Conservation (phyloP, 1,139 yeast species). For the Taiozyma onychis region DNA sequence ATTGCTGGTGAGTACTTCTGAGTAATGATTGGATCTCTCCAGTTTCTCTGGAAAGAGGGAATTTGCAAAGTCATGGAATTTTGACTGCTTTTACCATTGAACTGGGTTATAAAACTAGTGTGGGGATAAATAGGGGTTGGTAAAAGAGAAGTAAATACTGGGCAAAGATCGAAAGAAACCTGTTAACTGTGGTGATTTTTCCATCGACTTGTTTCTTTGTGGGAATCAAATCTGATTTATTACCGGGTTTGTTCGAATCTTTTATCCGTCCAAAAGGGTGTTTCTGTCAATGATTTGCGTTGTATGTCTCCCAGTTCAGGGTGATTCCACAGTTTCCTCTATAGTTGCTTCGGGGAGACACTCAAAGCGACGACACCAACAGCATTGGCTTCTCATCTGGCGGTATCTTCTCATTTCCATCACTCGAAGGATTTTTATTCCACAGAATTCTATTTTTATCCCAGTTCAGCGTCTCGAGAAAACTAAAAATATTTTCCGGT, state of each 20-base stretch:
- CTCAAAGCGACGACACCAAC: not conserved
- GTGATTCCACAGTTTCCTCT: too few relatives aligned
- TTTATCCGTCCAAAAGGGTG: not conserved
- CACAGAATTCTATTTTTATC: not conserved
- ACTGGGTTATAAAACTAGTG: not conserved
- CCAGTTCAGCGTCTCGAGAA: not conserved
- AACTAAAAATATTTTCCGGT: not conserved
- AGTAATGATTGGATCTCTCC: not conserved
- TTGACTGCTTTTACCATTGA: not conserved
- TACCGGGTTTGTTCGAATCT: not conserved
- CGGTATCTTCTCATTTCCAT: not conserved
- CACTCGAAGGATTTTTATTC: not conserved
- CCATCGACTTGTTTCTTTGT: too few relatives aligned
- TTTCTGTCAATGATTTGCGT: not conserved
- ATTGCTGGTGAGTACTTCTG: conserved; percentile 40
- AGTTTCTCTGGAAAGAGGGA: not conserved
- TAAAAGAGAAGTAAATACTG: not conserved
- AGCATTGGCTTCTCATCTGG: not conserved
- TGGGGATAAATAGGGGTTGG: not conserved
- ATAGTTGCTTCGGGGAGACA: too few relatives aligned
- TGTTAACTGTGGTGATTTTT: too few relatives aligned
- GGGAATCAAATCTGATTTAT: not conserved
- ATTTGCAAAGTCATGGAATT: not conserved
- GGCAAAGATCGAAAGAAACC: too few relatives aligned
- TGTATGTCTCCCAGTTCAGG: not conserved